Percentiles rank a stretch among this genome's conserved stretches.
Evolutionary conservation across 78 protist species (phyloP).

Genomic region (Anaeramoeba ignava): DNA sequence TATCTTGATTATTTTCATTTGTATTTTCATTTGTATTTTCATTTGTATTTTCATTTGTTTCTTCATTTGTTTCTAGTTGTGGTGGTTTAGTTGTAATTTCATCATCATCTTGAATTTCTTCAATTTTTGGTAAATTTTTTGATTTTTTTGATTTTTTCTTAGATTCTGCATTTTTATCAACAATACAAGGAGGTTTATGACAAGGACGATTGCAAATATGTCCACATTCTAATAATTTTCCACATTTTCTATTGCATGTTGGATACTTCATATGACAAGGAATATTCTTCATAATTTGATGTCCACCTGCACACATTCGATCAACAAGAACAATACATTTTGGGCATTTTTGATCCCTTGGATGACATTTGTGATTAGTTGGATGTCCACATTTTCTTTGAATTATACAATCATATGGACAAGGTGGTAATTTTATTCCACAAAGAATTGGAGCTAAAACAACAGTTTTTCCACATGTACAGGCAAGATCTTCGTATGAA

Average conservation of each 20-base stretch:
- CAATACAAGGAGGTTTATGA: conserved; percentile 45
- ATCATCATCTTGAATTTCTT: no score
- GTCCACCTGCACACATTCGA: background rate
- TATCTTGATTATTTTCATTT: no score
- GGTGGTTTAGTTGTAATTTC: no score
- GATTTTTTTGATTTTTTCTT: no score
- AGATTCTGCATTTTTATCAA: no score
- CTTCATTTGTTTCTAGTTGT: no score
- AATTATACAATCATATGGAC: conserved; percentile 29
- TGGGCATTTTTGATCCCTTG: conserved; percentile 2
- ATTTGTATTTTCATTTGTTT: no score
- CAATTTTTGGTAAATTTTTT: no score
- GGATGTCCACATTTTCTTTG: conserved; percentile 50
- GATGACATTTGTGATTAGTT: conserved; percentile 47
- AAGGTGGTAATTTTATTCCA: conserved; percentile 40
- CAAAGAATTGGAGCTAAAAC: background rate
- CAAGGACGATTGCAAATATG: no score
- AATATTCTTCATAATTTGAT: background rate
- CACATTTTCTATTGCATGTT: no score
- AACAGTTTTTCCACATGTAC: background rate
- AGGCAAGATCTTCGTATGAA: background rate
- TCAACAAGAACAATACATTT: background rate
- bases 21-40: no score
- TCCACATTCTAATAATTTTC: no score
- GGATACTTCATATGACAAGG: conserved; percentile 15